Evolutionary conservation across 352 stramenopile species (phyloP), one percentile per base, ranked within the genome.

Genomic region (Phytophthora crassamura): DNA sequence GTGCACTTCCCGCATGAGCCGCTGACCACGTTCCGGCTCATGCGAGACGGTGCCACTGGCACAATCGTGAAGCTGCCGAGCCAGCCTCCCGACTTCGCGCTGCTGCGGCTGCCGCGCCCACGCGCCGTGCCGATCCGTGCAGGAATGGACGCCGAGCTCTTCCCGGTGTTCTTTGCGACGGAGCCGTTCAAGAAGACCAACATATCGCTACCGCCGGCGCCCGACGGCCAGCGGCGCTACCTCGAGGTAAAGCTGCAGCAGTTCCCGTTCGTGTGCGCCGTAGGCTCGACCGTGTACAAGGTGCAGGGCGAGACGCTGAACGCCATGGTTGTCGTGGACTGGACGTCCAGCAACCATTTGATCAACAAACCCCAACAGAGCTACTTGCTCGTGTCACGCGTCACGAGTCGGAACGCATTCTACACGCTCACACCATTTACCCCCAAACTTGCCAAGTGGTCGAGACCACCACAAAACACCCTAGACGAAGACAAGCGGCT

Each of bases 221-320:
- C 3, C 2, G 25, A 46, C 5, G 49, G 35, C 2, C 9, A 5
- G 0, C 20, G 2, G 4, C 36, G 49, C 15, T 6, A 5, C 4
- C 9, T 57, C 4, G 12, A 14, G 18, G 12, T 47, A 2, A 34
- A n/a, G 7, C 34, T 57, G 7, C 35, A 45, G 1, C 49, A 47
- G 28, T 36, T 57, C 5, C 35, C 49, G 0, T 8, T 57, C 12
- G 49, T 57, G 11, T 57, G 35, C 11, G 53, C 53, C 7, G 40
- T 32, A 9, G 12, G 7, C 9, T 46, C 32, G 2, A 60, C 40
- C n/a, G 15, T 60, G 0, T 52, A 61, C 10, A 52, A 52, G n/a
- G 38, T 61, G 2, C 49, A 47, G 5, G 49, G 35, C 5, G 35
- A 57, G 12, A 45, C 49, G 10, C 15, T 57, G 35, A 4, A 34